Base-by-base conservation (phyloP, 352 stramenopile species). In the Aphanomyces astaci region DNA sequence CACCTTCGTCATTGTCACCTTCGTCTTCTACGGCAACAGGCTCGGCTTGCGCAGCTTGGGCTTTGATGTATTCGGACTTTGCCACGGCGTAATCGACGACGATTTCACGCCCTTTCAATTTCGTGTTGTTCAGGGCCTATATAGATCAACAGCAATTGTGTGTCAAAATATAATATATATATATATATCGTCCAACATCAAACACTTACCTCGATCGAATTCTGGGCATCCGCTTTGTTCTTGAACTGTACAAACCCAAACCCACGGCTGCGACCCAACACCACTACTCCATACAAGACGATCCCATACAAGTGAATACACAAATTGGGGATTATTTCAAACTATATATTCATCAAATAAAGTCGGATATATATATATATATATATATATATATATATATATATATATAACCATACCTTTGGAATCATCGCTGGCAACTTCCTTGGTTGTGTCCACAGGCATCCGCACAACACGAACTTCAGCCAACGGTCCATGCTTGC, bases 201-300 rank as follows among this genome's bases (percentile, higher is more conserved):
- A n/a, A n/a, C 17, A 57, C 30, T 13, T 57, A 66, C 60, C 24
- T 86, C 81, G 39, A 92, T 81, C n/a, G 86, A 83, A 22, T 64
- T 36, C 36, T 78, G 78, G 28, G 84, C 83, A 52, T 90, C 86
- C 28, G 73, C 71, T 32, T 81, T 71, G 51, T 89, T 85, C 4
- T 77, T 82, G 63, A 82, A 94, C 66, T 94, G 86, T 48, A 94
- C 86, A 60, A 94, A 94, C 17, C 81, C 86, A 67, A 94, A 94
- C 19, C 86, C 86, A 43, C 86, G 84, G 32, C 81, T 92, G 39
- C 82, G 82, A 25, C 82, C 84, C 32, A 90, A 56, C 0, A 74
- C 70, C n/a, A 71, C 73, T 13, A 78, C 48, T 24, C 22, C n/a
- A 40, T n/a, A n/a, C n/a, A n/a, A n/a, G n/a, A n/a, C n/a, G n/a